Base-by-base conservation (phyloP, 495 filamentous ascomycete genomes). In the Neurospora tetraspora region DNA sequence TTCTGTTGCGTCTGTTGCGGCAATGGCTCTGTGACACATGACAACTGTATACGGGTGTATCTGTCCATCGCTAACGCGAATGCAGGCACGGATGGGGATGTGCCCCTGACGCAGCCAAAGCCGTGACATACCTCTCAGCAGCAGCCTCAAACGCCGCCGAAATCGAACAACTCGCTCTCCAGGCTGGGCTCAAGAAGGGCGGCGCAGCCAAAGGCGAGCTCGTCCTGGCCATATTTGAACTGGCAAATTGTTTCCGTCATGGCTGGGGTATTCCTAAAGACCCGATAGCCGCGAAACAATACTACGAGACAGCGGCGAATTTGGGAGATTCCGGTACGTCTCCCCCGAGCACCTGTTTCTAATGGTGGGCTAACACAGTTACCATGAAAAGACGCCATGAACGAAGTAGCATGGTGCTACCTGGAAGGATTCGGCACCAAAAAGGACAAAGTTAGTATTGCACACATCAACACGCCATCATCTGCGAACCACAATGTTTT, bases 261-360 rank as follows among this genome's bases (percentile, higher is more conserved):
- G 96, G 94, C 36, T 98, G 96, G 96, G 96, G 96, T 69, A 91
- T 97, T 45, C 85, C 88, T 73, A 94, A 93, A 80, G 96, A 99
- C 77, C 88, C 93, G 69, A 87, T 91, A 73, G 96, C 96, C 65
- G 96, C 96, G 39, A 91, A 88, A 78, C 83, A 96, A 85, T 98
- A 98, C 81, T 98, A 98, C 82, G 94, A 98, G 82, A 97, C 94
- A 37, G 96, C 96, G 31, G 96, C 96, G 47, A 98, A 98, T 75
- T 82, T 99, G 71, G 95, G 95, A 65, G 96, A 99, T 81, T 92
- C 92, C 45, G 87, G 87, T 88, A 81, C 71, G 83, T 77, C 37
- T 77, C 37, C 34, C 37, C 10, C 9, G 12, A 16, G 23, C 27
- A 20, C 9, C 23, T 8, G 40, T 70, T 1, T n/a, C 20, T 45